phyloP scores from a whole-genome alignment of 371 early-diverging fungal genomes.

The Mucor lusitanicus region DNA sequence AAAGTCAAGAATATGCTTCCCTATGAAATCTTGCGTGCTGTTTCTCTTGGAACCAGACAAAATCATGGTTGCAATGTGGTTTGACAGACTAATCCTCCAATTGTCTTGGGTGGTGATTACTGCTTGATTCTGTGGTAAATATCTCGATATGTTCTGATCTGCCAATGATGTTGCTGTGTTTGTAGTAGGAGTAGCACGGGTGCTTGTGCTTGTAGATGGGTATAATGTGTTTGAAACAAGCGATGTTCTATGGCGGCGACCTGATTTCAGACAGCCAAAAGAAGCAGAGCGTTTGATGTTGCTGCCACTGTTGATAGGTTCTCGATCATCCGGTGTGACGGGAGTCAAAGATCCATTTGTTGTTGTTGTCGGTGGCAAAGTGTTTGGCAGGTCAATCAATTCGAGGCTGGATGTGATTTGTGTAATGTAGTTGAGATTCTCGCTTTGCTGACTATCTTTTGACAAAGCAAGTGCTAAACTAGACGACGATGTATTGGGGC shows the following conservation, averaged over 20 bases:
- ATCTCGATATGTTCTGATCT: slow-evolving; percentile 32
- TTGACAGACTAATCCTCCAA: slow-evolving; percentile 60
- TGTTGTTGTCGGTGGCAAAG: neutral
- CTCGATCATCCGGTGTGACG: slow-evolving; percentile 19
- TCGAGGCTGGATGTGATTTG: neutral
- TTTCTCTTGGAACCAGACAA: slow-evolving; percentile 36
- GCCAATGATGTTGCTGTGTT: neutral
- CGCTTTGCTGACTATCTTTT: neutral
- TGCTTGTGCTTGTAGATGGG: neutral
- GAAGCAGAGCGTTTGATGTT: slow-evolving; percentile 1
- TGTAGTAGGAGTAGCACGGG: neutral
- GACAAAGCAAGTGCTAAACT: slow-evolving; percentile 3
- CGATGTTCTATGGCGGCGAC: slow-evolving; percentile 1
- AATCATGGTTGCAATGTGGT: slow-evolving; percentile 56
- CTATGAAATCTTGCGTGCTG: slow-evolving; percentile 30
- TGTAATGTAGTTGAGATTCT: neutral
- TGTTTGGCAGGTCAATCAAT: slow-evolving; percentile 8
- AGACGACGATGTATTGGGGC: slow-evolving; percentile 2
- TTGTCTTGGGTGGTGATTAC: slow-evolving; percentile 63
- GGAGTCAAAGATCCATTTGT: slow-evolving; percentile 2
- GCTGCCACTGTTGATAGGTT: neutral
- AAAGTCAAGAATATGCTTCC: slow-evolving; percentile 53
- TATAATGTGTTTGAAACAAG: slow-evolving; percentile 4
- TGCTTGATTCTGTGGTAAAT: slow-evolving; percentile 65
- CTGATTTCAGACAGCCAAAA: neutral